phyloP scores from a whole-genome alignment of 441 rosid genomes.

The Brassica hybrid region DNA sequence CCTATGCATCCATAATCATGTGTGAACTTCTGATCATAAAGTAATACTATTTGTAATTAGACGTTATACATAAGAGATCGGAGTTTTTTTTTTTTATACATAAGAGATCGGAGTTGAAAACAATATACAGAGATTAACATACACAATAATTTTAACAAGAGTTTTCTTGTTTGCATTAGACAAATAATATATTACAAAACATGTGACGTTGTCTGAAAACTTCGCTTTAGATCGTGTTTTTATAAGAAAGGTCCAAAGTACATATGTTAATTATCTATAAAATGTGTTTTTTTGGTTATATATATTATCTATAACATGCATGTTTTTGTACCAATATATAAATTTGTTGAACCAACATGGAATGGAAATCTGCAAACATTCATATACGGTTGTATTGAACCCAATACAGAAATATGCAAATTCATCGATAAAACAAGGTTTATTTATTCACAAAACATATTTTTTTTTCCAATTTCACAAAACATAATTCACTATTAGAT shows the following conservation, averaged over 20 bases:
- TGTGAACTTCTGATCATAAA: conserved; percentile 16
- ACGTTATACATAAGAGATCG: not conserved
- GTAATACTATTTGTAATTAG: not conserved
- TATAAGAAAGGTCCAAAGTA: not conserved
- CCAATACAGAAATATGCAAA: not conserved
- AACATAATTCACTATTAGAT: not conserved
- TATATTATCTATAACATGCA: not conserved
- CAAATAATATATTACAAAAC: not conserved
- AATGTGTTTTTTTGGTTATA: not conserved
- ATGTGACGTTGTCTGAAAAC: not conserved
- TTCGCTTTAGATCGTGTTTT: not conserved
- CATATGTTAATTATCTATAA: not conserved
- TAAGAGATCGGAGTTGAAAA: not conserved
- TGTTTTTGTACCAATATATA: not conserved
- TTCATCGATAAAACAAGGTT: not conserved
- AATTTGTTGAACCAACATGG: not conserved
- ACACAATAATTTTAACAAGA: not conserved
- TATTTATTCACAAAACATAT: not conserved
- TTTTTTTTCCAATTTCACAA: not conserved
- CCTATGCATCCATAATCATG: conserved; percentile 12
- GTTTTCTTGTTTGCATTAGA: not conserved
- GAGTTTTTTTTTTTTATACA: not conserved
- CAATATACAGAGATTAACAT: not conserved
- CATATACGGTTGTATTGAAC: not conserved
- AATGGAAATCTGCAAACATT: not conserved